Percentiles rank a stretch among this genome's conserved stretches.
Conservation (phyloP, 2,329 filamentous ascomycete genomes). For the Penicillium sp. region DNA sequence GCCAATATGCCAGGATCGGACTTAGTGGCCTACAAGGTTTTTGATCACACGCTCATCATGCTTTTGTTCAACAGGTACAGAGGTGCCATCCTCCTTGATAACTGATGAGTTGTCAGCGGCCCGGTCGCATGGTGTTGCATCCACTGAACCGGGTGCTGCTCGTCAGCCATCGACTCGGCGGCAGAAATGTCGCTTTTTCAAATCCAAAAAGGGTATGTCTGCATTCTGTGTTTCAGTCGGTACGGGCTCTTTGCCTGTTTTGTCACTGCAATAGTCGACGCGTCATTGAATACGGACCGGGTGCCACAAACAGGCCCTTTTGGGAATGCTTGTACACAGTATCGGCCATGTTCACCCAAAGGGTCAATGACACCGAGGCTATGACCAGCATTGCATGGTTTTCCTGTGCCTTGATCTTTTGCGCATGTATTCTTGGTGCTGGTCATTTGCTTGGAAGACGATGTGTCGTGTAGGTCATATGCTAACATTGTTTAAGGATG, state of each 20-base stretch:
- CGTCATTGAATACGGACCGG: background rate
- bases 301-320: background rate
- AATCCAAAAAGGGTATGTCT: slow-evolving; percentile 26
- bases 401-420: background rate
- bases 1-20: slow-evolving; percentile 8
- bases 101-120: slow-evolving; percentile 33
- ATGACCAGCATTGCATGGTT: background rate
- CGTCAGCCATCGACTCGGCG: slow-evolving; percentile 18
- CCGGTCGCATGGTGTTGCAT: slow-evolving; percentile 28
- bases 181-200: slow-evolving; percentile 28
- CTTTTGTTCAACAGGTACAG: slow-evolving; percentile 25
- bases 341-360: background rate
- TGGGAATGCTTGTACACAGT: background rate
- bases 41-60: slow-evolving; percentile 35
- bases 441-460: background rate
- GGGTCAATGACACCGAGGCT: slow-evolving; percentile 1
- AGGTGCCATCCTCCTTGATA: slow-evolving; percentile 12
- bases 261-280: background rate
- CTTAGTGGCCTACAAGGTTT: slow-evolving; percentile 26
- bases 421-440: background rate
- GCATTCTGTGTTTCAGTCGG: slow-evolving; percentile 5
- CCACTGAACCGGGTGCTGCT: slow-evolving; percentile 11
- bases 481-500: slow-evolving; percentile 45
- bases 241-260: background rate
- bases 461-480: background rate